Base-by-base conservation (phyloP, 192 early-diverging fungal species). In the Mortierella alpina region DNA sequence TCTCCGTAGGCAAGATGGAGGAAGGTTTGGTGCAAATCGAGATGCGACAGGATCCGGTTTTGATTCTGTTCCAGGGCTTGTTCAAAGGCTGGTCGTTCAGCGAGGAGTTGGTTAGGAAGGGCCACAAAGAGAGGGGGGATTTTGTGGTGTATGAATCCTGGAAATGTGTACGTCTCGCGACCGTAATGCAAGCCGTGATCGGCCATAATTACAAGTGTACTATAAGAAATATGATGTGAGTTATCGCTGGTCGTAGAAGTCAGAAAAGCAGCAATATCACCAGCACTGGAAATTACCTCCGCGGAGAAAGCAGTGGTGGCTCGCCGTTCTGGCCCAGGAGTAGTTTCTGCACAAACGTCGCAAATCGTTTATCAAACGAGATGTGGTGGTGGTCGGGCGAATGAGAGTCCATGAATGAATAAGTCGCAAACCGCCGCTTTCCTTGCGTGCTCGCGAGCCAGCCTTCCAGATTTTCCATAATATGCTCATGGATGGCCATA, bases 151-250 rank as follows among this genome's bases (percentile, higher is more conserved):
- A 83, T 67, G 47, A 72, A 72, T 17, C 82, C 82, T 52, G 68
- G 68, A 45, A 74, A 76, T 13, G 73, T 72, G n/a, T 75, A 70
- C 14, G 67, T 71, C 59, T 83, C 82, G 22, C 73, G 73, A 44
- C 82, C 82, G 48, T 83, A 83, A 23, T 83, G 82, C 13, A 83
- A 46, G 54, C 82, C 82, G 51, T 83, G 82, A 53, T 83, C 82
- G n/a, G 73, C 57, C 69, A 75, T 72, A 18, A 83, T 72, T 2
- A 83, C 59, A 20, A 83, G 18, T 6, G 55, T 73, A 44, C 82
- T 83, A 71, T 68, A 47, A 47, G 9, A 49, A 14, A 39, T 39
- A 50, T 17, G 15, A 5, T 31, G 22, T 10, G 17, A 59, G 13
- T 11, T 13, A 7, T 2, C 3, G 31, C 3, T 31, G 31, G 31